A percentile compares a stretch with the other conserved stretches of the same genome.
Conservation (phyloP, 1,284 basidiomycete genomes). For the Lignosus rhinocerotis region DNA sequence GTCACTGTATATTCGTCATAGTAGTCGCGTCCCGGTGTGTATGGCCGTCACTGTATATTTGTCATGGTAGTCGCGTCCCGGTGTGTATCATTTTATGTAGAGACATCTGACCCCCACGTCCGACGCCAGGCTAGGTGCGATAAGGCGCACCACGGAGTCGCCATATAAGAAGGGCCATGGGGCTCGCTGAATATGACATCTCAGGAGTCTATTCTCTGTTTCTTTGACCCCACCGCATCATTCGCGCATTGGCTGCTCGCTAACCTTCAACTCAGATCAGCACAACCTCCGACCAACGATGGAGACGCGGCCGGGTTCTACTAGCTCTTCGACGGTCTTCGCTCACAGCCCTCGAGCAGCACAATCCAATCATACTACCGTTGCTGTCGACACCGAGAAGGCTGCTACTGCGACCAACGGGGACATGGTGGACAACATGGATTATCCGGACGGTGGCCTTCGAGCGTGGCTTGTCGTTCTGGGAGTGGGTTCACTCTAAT, state of each 20-base stretch:
- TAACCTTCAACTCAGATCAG: not conserved
- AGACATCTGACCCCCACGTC: too few relatives aligned
- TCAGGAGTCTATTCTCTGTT: too few relatives aligned
- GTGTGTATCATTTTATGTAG: too few relatives aligned
- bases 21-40: too few relatives aligned
- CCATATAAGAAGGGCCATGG: too few relatives aligned
- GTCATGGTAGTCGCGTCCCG: too few relatives aligned
- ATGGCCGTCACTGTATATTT: too few relatives aligned
- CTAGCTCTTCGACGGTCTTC: slow-evolving; percentile 1
- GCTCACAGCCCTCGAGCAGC: not conserved
- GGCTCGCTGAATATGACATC: too few relatives aligned
- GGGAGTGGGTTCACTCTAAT: slow-evolving; percentile 33
- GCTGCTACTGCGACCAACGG: not conserved
- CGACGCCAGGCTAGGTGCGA: too few relatives aligned
- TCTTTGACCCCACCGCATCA: not conserved
- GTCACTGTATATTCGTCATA: not conserved
- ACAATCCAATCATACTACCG: not conserved
- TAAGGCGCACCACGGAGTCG: too few relatives aligned
- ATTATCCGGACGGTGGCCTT: slow-evolving; percentile 41
- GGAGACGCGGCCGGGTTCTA: not conserved
- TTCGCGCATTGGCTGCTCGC: not conserved
- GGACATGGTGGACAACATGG: not conserved
- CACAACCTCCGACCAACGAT: not conserved
- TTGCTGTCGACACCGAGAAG: slow-evolving; percentile 4
- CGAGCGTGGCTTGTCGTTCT: slow-evolving; percentile 41